Conservation (phyloP, 352 stramenopile species). For the Globisporangium splendens region DNA sequence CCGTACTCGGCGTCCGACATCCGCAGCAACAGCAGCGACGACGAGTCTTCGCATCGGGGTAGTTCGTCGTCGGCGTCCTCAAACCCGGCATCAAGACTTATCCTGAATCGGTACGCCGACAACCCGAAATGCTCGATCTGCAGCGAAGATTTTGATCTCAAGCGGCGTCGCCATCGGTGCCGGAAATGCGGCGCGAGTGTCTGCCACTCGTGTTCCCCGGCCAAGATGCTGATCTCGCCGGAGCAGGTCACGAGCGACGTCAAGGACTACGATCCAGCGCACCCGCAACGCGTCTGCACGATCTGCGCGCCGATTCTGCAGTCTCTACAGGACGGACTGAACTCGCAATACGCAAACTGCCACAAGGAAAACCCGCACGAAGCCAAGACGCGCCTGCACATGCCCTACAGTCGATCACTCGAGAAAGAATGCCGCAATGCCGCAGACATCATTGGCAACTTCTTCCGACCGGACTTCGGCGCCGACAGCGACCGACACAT, state of each 20-base stretch:
- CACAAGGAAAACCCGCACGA: constrained; percentile 82
- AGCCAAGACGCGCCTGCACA: constrained; percentile 62
- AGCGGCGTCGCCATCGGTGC: constrained; percentile 65
- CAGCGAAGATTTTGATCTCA: constrained; percentile 74
- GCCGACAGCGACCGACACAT: constrained; percentile 77
- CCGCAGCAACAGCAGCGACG: constrained; percentile 37
- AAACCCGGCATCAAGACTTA: constrained; percentile 22
- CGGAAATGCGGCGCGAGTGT: constrained; percentile 71
- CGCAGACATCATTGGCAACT: constrained; percentile 78
- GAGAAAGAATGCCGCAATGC: constrained; percentile 76
- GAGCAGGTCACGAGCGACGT: constrained; percentile 48
- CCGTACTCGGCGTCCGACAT: constrained; percentile 44
- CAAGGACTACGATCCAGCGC: constrained; percentile 70
- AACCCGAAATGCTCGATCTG: constrained; percentile 74
- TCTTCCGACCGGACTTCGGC: constrained; percentile 65
- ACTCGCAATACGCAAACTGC: constrained; percentile 72
- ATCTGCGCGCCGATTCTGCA: constrained; percentile 77
- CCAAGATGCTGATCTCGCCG: constrained; percentile 71
- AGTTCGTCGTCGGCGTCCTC: constrained; percentile 11
- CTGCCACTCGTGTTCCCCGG: constrained; percentile 64
- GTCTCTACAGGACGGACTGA: constrained; percentile 65
- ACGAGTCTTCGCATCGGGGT: constrained; percentile 15
- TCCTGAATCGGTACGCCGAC: constrained; percentile 45
- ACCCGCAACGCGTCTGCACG: constrained; percentile 77
- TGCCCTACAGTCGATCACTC: constrained; percentile 70